Base-by-base conservation (phyloP, 2,329 filamentous ascomycete genomes). In the Aspergillus puulaauensis region DNA sequence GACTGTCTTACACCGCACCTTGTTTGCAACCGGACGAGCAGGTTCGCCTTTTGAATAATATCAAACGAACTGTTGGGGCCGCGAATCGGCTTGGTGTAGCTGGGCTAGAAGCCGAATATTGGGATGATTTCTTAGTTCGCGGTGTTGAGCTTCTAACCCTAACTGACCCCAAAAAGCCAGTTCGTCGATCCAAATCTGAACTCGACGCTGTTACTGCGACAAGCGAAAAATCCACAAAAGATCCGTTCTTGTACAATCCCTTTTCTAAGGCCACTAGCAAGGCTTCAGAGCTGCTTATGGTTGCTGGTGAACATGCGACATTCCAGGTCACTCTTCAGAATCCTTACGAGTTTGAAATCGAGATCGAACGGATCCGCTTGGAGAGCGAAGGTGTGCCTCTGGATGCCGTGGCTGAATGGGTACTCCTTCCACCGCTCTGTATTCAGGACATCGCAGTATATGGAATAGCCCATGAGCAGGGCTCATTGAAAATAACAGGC, bases 191-290 rank as follows among this genome's bases (percentile, higher is more conserved):
- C 17, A 80, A 76, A 56, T 77, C 74, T 39, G 82, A 85, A 59
- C 69, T 85, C 40, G 76, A 79, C 46, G 72, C 77, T 9, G 75
- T 75, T 12, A 73, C 73, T 11, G 70, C 71, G 7, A 68, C 67
- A 8, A 70, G 71, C 43, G 71, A 78, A 41, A 76, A 76, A 52
- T 68, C 74, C 56, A 66, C 76, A 54, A 77, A 82, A 62, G 91
- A 95, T 60, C 95, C 95, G 0, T 96, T 99, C 66, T 90, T 99
- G 57, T 96, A 98, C 71, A 97, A 97, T 68, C 91, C 95, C 0
- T 98, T 97, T 68, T 77, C 92, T 19, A 91, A 92, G 73, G 70
- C 88, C 52, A 82, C 82, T 23, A 79, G 78, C 17, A 77, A 73
- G 23, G 79, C 81, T 2, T 79, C 83, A 12, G 86, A 92, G 58